Base-by-base conservation (phyloP, 768 basidiomycete genomes). In the Boletus rubroflammeus region DNA sequence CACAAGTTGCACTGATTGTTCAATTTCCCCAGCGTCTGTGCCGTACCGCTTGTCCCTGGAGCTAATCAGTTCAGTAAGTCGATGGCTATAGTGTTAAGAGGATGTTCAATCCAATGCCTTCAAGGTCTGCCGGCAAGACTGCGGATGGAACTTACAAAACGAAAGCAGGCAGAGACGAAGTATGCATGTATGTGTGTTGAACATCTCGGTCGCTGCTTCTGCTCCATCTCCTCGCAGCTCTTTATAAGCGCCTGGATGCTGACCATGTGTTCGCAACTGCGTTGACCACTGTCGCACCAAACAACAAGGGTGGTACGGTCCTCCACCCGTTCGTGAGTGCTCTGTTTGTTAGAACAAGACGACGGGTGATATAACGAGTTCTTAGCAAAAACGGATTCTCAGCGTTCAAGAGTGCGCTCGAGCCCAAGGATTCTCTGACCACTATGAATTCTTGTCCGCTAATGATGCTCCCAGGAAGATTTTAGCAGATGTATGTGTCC, bases 391-490 rank as follows among this genome's bases (percentile, higher is more conserved):
- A 58, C 81, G 90, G 7, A 78, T 88, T 25, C 63, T 88, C 38
- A 84, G 76, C 4, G 79, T 89, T 14, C 75, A 81, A 31, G 88
- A 90, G 62, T 80, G 78, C 41, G 88, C 88, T 17, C 78, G 90
- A 23, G 81, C 84, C 0, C 90, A 92, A 71, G 90, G 90, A 0
- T 91, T 92, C 60, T 86, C 87, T 0, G 90, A 92, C 56, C 40
- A 72, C 35, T 89, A 87, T 57, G 56, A 76, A n/a, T 88, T 91
- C 54, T 58, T 76, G 46, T 86, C 85, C 0, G 71, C 65, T 3
- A 75, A 79, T 36, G 62, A 67, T 6, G 53, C 61, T 4, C 66
- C 73, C 0, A 62, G 54, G 5, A 71, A 70, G 21, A 67, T 75
- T 31, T 60, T 81, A 1, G 60, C 71, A 13, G 84, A 88, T 57